Conservation (phyloP, 2,329 filamentous ascomycete species). For the Alternaria longipes region DNA sequence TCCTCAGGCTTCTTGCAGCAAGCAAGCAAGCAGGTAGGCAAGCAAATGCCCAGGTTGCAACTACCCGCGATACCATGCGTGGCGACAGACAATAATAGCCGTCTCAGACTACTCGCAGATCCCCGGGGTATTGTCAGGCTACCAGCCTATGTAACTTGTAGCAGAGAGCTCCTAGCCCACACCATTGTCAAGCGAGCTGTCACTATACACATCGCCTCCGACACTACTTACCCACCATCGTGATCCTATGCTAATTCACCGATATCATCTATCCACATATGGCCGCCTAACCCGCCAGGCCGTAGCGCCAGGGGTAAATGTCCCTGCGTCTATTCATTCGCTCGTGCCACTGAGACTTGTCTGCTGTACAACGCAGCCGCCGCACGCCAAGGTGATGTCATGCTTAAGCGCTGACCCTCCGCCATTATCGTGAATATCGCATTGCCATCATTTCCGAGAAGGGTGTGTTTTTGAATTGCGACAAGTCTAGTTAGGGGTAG, state of each 20-base stretch:
- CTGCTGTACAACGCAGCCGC: slow-evolving; percentile 7
- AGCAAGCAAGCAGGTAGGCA: background rate
- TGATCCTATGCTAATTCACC: slow-evolving; percentile 5
- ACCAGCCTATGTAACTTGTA: background rate
- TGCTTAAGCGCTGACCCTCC: slow-evolving; percentile 15
- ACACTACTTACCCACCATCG: background rate
- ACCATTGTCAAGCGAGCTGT: slow-evolving; percentile 5
- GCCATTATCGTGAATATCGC: slow-evolving; percentile 2
- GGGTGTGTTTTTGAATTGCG: background rate
- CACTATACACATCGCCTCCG: background rate
- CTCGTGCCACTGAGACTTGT: slow-evolving; percentile 11
- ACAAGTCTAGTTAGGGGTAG: slow-evolving; percentile 1
- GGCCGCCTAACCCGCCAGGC: slow-evolving; percentile 7
- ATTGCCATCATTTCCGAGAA: slow-evolving; percentile 1
- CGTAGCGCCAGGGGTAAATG: slow-evolving; percentile 14
- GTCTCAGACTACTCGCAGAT: slow-evolving; percentile 7
- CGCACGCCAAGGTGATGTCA: slow-evolving; percentile 20
- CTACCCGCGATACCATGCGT: background rate
- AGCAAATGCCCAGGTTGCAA: background rate
- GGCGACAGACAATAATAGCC: slow-evolving; percentile 10
- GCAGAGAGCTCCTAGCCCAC: slow-evolving; percentile 2
- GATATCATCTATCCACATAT: slow-evolving; percentile 10
- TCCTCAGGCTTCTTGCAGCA: background rate
- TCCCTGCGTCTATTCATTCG: slow-evolving; percentile 18
- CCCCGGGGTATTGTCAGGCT: background rate